Evolutionary conservation across 306 rosid species (phyloP).

Genomic region (Hippophae tibetana): DNA sequence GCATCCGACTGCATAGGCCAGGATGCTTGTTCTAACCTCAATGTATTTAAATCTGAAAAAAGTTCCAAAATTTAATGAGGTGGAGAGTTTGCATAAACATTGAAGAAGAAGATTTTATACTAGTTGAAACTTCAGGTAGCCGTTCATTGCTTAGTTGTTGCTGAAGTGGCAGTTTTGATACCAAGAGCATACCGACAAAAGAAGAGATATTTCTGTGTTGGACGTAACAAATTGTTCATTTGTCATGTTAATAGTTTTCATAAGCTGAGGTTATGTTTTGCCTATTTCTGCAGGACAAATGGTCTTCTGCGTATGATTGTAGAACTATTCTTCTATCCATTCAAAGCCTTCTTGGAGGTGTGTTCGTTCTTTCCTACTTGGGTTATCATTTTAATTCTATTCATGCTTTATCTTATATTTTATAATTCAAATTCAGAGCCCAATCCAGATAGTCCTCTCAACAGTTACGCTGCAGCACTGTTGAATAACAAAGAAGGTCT

Average conservation of each 20-base stretch:
- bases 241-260: neutral
- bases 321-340: constrained; percentile 91
- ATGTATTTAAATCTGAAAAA: neutral
- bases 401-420: constrained; percentile 17
- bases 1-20: neutral
- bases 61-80: no score
- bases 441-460: constrained; percentile 91
- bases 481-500: constrained; percentile 84
- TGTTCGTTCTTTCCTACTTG: constrained; percentile 17
- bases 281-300: constrained; percentile 59
- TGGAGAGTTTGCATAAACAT: no score
- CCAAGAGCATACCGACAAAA: neutral
- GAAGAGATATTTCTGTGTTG: neutral
- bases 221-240: neutral
- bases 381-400: constrained; percentile 10
- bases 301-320: constrained; percentile 99
- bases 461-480: constrained; percentile 79
- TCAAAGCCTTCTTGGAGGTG: constrained; percentile 91
- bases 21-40: no score
- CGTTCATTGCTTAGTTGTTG: neutral
- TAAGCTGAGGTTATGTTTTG: constrained; percentile 4
- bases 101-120: no score
- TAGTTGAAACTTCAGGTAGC: no score
- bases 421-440: constrained; percentile 54
- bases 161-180: neutral